phyloP scores from a whole-genome alignment of 208 protist species.

The Endotrypanum monterogeii region DNA sequence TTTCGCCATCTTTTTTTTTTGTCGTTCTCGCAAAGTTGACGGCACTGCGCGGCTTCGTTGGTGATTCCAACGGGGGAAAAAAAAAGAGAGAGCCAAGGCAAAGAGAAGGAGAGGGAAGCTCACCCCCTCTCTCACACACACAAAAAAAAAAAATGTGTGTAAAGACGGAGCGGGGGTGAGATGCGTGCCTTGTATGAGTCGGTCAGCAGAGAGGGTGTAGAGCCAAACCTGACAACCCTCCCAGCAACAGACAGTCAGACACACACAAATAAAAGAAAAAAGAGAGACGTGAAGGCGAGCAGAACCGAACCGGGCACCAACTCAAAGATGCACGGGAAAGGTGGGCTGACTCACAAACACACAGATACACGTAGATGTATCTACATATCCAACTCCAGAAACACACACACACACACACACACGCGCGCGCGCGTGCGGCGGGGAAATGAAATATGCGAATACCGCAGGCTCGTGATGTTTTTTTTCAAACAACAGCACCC shows the following conservation, averaged over 20 bases:
- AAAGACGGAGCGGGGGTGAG: not conserved
- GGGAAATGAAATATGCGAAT: not conserved
- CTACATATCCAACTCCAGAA: not conserved
- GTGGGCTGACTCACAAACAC: not conserved
- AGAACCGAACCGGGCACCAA: not conserved
- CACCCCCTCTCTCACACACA: not conserved
- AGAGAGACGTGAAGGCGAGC: not conserved
- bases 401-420: not conserved
- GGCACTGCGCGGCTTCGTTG: no score
- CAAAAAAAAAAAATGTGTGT: not conserved
- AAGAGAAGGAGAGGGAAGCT: not conserved
- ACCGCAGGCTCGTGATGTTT: no score
- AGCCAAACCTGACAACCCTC: not conserved
- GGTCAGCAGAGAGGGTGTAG: no score
- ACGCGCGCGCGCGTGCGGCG: not conserved
- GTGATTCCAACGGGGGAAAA: no score
- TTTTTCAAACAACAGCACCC: no score
- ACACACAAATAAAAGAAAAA: not conserved
- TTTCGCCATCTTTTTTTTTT: not conserved
- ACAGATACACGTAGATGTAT: not conserved
- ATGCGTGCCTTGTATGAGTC: no score
- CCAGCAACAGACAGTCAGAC: not conserved
- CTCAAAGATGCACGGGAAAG: not conserved
- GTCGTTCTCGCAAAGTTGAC: no score
- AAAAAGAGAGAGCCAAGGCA: not conserved